phyloP scores from a whole-genome alignment of 352 stramenopile species.

The Globisporangium iwayamae region DNA sequence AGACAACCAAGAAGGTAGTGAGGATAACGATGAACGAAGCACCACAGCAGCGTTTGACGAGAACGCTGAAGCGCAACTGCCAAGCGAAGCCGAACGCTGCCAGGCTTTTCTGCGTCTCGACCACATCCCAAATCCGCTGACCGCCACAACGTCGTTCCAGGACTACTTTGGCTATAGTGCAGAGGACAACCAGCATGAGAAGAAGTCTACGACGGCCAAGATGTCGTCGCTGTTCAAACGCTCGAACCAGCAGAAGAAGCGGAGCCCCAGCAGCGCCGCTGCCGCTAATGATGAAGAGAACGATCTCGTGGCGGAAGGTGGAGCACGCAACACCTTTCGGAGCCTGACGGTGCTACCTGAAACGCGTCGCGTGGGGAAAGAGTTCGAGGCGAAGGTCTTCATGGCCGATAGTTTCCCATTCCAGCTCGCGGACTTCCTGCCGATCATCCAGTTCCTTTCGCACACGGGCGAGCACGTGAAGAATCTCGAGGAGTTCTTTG shows the following conservation, averaged over 20 bases:
- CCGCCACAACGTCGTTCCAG: constrained; percentile 57
- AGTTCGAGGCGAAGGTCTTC: constrained; percentile 77
- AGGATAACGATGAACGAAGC: not conserved
- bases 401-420: constrained; percentile 81
- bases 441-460: constrained; percentile 76
- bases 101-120: constrained; percentile 47
- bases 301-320: constrained; percentile 6
- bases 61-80: not conserved
- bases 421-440: constrained; percentile 61
- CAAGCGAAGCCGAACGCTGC: constrained; percentile 52
- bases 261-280: constrained; percentile 9
- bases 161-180: constrained; percentile 51
- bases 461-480: constrained; percentile 73
- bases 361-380: constrained; percentile 41
- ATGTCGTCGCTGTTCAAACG: constrained; percentile 52
- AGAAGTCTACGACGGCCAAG: constrained; percentile 26
- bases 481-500: constrained; percentile 82
- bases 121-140: constrained; percentile 68
- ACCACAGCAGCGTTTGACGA: not conserved
- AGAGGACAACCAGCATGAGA: not conserved
- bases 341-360: constrained; percentile 58
- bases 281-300: constrained; percentile 4
- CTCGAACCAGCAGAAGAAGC: constrained; percentile 27
- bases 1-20: not conserved
- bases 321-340: constrained; percentile 53